Base-by-base conservation (phyloP, 1,139 yeast species). In the Trichomonascaceae sp. region DNA sequence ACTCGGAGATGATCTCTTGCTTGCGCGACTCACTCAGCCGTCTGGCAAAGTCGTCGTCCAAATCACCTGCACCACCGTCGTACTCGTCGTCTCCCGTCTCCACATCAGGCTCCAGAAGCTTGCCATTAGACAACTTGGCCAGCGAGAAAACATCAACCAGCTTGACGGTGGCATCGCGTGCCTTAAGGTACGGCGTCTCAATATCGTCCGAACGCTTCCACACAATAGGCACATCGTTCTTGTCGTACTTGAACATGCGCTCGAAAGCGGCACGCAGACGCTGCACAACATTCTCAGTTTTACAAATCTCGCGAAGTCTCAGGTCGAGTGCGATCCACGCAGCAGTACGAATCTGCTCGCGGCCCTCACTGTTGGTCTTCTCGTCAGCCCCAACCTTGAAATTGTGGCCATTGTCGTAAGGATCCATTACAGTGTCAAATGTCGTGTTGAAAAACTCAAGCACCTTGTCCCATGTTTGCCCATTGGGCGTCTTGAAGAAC, bases 201-300 rank as follows among this genome's bases (percentile, higher is more conserved):
- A 89, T 70, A 47, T 87, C 93, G 29, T 64, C 65, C 27, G 76
- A 71, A 38, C 74, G 75, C 43, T 74, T 76, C 78, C 93, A 89
- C 31, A 87, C 66, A 34, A 74, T 69, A 4, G 98, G 98, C 27
- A 84, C 60, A 4, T 92, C 93, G 42, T 76, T 69, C 31, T 69
- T 74, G 54, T 85, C 95, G 53, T 80, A 89, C 45, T 92, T 67
- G 60, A 89, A 89, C 36, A 62, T 63, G 39, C 76, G 82, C 48
- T 87, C 97, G 58, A 89, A 89, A 41, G 71, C 62, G 37, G 70
- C 65, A 13, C 62, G 52, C 32, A 63, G 48, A 14, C 55, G 40
- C 34, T 45, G 42, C 22, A 56, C 44, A 4, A 62, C 57, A 27
- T 50, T 48, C 15, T 59, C 62, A 16, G 51, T 52, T 28, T 53